A percentile compares a stretch with the other conserved stretches of the same genome.
These are phyloP conservation scores for Aspergillus unguis DNA, from an alignment of 2,329 filamentous ascomycete genomes.

Conservation along the genomic window DNA sequence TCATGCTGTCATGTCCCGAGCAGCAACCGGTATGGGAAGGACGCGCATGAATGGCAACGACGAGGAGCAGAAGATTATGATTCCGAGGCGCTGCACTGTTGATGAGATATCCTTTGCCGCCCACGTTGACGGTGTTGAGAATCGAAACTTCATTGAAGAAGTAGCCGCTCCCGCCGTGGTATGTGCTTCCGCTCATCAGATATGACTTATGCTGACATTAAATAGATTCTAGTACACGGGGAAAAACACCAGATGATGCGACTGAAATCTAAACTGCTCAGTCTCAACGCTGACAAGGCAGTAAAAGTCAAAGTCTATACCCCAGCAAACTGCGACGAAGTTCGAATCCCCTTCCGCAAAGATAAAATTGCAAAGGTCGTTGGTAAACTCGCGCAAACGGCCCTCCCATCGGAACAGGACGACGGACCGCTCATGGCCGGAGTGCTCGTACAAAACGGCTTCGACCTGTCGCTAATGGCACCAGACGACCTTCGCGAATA, in stretches of 20 bases:
- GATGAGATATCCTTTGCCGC: constrained; percentile 95
- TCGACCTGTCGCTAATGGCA: constrained; percentile 95
- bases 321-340: constrained; percentile 89
- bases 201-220: not conserved
- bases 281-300: constrained; percentile 78
- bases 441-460: constrained; percentile 94
- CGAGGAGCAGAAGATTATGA: constrained; percentile 83
- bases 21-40: constrained; percentile 50
- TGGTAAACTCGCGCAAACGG: constrained; percentile 80
- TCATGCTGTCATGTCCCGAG: constrained; percentile 82
- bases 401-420: constrained; percentile 56
- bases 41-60: constrained; percentile 59
- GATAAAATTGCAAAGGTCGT: constrained; percentile 97
- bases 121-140: constrained; percentile 93
- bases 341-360: constrained; percentile 90
- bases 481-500: constrained; percentile 95
- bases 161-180: constrained; percentile 88
- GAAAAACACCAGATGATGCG: constrained; percentile 99
- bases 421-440: constrained; percentile 71
- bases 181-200: constrained; percentile 43
- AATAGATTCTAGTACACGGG: constrained; percentile 87
- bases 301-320: constrained; percentile 88
- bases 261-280: constrained; percentile 87
- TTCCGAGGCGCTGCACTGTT: constrained; percentile 86
- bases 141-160: constrained; percentile 94